Conservation (phyloP, 768 basidiomycete species). For the Pleurotus salmoneostramineus region DNA sequence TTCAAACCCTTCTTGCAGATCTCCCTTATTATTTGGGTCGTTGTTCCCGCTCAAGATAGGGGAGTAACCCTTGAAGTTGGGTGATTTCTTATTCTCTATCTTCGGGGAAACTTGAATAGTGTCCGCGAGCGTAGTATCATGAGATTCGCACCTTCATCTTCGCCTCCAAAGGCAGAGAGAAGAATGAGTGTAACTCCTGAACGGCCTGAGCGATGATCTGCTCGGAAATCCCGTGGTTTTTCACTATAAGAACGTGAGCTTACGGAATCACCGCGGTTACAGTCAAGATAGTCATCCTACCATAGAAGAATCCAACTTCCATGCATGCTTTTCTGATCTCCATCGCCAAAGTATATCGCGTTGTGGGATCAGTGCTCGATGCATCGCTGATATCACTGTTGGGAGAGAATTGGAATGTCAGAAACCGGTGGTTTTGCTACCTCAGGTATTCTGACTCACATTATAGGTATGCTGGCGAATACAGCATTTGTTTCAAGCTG, state of each 20-base stretch:
- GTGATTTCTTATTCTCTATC: conserved; percentile 64
- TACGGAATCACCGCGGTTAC: background rate
- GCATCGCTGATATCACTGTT: conserved; percentile 1
- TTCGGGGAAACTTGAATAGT: conserved; percentile 18
- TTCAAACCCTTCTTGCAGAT: conserved; percentile 90
- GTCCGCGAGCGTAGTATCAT: background rate
- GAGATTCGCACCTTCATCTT: conserved; percentile 60
- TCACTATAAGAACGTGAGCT: conserved; percentile 41
- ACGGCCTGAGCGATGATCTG: conserved; percentile 41
- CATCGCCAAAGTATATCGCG: background rate
- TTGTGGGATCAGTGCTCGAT: background rate
- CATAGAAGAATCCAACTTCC: conserved; percentile 7
- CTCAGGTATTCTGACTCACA: background rate
- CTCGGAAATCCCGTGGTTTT: conserved; percentile 71
- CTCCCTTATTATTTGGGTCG: conserved; percentile 73
- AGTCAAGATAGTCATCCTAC: background rate
- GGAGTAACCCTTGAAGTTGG: conserved; percentile 77
- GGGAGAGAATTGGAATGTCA: background rate
- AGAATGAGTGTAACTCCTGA: conserved; percentile 55
- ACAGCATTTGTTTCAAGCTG: background rate
- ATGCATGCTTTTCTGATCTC: conserved; percentile 5
- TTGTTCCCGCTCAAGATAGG: conserved; percentile 70
- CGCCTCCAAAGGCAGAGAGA: conserved; percentile 52
- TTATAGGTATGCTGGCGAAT: background rate
- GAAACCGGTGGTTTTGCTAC: background rate